These are phyloP conservation scores for Colletotrichum spaethianum DNA, from an alignment of 2,329 filamentous ascomycete species.

Conservation along the genomic window DNA sequence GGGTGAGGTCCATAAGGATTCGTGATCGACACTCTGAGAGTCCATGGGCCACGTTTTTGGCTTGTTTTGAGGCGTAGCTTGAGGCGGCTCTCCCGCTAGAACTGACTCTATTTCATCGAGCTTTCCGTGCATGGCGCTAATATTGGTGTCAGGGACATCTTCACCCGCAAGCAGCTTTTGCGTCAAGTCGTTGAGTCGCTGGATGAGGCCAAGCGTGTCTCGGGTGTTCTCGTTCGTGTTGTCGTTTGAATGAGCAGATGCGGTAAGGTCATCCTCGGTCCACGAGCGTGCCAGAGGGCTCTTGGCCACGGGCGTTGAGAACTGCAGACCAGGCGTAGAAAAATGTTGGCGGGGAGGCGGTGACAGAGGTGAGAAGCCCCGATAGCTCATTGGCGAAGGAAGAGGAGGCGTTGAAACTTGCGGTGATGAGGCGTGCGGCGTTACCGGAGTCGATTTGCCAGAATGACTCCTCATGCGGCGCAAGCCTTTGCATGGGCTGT, in stretches of 20 bases:
- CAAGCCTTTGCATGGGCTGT: slow-evolving; percentile 40
- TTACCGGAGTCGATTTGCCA: slow-evolving; percentile 14
- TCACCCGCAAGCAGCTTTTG: slow-evolving; percentile 53
- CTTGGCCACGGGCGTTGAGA: slow-evolving; percentile 44
- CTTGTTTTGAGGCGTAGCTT: slow-evolving; percentile 34
- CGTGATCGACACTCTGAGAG: slow-evolving; percentile 38
- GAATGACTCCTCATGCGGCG: slow-evolving; percentile 28
- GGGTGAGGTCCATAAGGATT: slow-evolving; percentile 52
- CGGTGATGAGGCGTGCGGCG: slow-evolving; percentile 38
- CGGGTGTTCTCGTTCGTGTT: slow-evolving; percentile 45
- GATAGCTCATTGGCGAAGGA: slow-evolving; percentile 46
- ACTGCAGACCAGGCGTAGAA: slow-evolving; percentile 45
- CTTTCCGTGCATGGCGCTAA: slow-evolving; percentile 50
- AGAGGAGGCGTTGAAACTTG: slow-evolving; percentile 44
- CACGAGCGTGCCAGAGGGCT: slow-evolving; percentile 40
- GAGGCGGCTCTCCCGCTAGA: slow-evolving; percentile 35
- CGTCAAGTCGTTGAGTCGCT: slow-evolving; percentile 56
- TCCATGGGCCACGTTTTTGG: slow-evolving; percentile 41
- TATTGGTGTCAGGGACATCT: slow-evolving; percentile 52
- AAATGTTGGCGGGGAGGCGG: slow-evolving; percentile 48
- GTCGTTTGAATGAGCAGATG: slow-evolving; percentile 35
- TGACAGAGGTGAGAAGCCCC: slow-evolving; percentile 51
- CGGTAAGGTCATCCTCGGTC: slow-evolving; percentile 43
- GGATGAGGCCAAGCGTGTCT: slow-evolving; percentile 58
- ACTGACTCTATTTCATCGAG: slow-evolving; percentile 56